Evolutionary conservation across 1,284 basidiomycete genomes (phyloP), one percentile per base, ranked within the genome.

Genomic region (Malassezia japonica): DNA sequence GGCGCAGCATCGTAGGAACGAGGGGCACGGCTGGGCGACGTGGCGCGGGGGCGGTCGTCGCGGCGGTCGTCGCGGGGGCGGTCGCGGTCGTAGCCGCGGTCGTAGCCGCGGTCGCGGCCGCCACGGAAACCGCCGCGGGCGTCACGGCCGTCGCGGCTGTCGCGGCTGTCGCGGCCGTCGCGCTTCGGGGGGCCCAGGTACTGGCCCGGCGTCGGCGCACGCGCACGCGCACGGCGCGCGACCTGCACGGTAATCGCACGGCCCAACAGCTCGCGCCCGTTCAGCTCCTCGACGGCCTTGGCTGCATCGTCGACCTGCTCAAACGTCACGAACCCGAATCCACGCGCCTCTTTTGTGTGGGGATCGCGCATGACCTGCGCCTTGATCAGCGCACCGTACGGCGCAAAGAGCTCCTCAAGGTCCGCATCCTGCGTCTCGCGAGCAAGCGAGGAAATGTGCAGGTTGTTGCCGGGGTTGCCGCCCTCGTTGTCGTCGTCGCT

Each of bases 301-400:
- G 91, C 86, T 5, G 91, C 92, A 67, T 94, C 90, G 62, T 88
- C 87, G 35, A 68, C 74, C 31, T 80, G 80, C 72, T 88, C 86
- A 83, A 92, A 91, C 50, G 89, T 95, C 68, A 98, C 92, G 75
- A 98, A 98, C 37, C 88, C 92, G 66, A 98, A 96, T 32, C 91
- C 92, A 69, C 92, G 87, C 48, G 89, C 90, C 70, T 95, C 91
- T 66, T 87, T 84, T 56, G 85, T 84, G 77, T 95, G 92, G 24
- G 92, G 91, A 77, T 98, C 92, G 68, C 85, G 85, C 88, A 95
- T 95, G 75, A 96, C 84, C 55, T 88, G 86, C 34, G 85, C 86
- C 75, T 94, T 79, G 52, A 74, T 57, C 38, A 79, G 73, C 77
- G 78, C 59, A 46, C 92, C 92, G 74, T 84, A 82, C 76, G 90